Evolutionary conservation across 179 eudicot genomes (phyloP).

Genomic region (Spergularia azorica): DNA sequence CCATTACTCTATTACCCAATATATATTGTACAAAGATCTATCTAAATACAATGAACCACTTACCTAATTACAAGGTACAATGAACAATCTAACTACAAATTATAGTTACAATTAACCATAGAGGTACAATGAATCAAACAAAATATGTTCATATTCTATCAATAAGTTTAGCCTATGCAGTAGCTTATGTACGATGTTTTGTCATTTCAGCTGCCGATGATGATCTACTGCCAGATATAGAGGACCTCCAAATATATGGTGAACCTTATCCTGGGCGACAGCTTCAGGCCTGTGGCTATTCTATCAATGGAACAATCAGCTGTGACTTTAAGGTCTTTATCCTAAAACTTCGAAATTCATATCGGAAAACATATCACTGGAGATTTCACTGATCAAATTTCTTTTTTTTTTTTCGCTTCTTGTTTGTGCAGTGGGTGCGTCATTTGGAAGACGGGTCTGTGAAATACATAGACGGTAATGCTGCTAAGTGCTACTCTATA

Average conservation of each 20-base stretch:
- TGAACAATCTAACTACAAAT: too few relatives aligned
- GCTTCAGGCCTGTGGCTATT: conserved; percentile 81
- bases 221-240: conserved; percentile 80
- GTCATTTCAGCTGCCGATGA: conserved; percentile 78
- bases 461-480: conserved; percentile 81
- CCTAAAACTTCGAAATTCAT: conserved; percentile 11
- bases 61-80: too few relatives aligned
- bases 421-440: conserved; percentile 80
- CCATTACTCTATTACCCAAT: too few relatives aligned
- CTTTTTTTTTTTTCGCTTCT: not conserved
- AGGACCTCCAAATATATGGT: conserved; percentile 90
- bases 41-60: too few relatives aligned
- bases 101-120: too few relatives aligned
- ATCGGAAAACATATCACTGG: not conserved
- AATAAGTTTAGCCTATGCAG: not conserved
- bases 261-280: conserved; percentile 88
- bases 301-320: conserved; percentile 90
- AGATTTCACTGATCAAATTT: conserved; percentile 14
- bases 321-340: conserved; percentile 89
- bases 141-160: too few relatives aligned
- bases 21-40: too few relatives aligned
- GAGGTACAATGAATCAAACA: too few relatives aligned
- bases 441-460: conserved; percentile 97
- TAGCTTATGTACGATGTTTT: conserved; percentile 9
- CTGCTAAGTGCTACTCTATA: conserved; percentile 8